phyloP scores from a whole-genome alignment of 2,329 filamentous ascomycete genomes.

The Tetracladium maxilliforme region DNA sequence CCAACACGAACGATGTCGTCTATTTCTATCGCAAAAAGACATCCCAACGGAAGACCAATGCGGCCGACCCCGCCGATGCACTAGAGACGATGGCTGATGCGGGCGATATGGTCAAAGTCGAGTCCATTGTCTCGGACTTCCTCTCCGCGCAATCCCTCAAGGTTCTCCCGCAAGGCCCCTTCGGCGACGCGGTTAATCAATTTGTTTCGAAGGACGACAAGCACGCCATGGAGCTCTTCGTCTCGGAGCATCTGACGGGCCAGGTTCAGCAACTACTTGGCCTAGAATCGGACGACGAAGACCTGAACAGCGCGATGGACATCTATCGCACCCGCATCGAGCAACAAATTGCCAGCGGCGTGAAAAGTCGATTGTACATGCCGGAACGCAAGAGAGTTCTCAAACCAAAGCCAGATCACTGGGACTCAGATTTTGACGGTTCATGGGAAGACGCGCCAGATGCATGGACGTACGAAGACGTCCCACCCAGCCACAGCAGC shows the following conservation, averaged over 20 bases:
- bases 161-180: constrained; percentile 82
- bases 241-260: constrained; percentile 53
- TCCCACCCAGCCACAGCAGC: constrained; percentile 13
- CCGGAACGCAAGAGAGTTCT: constrained; percentile 22
- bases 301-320: constrained; percentile 61
- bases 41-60: constrained; percentile 29
- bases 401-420: constrained; percentile 64
- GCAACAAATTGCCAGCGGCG: constrained; percentile 41
- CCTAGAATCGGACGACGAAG: constrained; percentile 53
- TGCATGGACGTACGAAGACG: constrained; percentile 39
- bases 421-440: constrained; percentile 85
- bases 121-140: constrained; percentile 78
- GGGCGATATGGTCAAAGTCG: constrained; percentile 77
- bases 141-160: constrained; percentile 77
- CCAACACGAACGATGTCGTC: constrained; percentile 87
- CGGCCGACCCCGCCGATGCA: constrained; percentile 44
- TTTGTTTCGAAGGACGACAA: constrained; percentile 95
- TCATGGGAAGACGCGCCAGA: constrained; percentile 70
- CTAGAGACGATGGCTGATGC: constrained; percentile 41
- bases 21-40: constrained; percentile 81
- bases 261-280: constrained; percentile 58
- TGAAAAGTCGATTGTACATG: no score
- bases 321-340: constrained; percentile 56
- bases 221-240: constrained; percentile 73
- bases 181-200: constrained; percentile 82